Base-by-base conservation (phyloP, 257 asterid species). In the Solanum sejunctum region DNA sequence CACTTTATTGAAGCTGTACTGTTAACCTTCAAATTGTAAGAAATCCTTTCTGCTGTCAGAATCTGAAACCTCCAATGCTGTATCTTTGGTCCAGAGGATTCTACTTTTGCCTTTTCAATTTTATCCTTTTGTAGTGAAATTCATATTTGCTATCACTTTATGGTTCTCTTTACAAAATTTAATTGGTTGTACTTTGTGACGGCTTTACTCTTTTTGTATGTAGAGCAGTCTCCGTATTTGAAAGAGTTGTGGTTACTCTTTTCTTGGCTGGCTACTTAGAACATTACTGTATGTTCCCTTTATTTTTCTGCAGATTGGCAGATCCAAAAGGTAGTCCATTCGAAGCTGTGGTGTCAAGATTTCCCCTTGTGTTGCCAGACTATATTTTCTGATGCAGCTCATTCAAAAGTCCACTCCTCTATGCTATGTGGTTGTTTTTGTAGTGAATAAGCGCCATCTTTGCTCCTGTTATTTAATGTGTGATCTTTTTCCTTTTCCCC, bases 291-390 rank as follows among this genome's bases (percentile, higher is more conserved):
- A 11, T 45, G 52, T 71, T 15, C 71, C 32, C 11, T 85, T 85
- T 86, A 36, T 85, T 85, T 86, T 43, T 85, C 57, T 9, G 60
- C 95, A 95, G 98, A 60, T 93, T 95, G 87, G 87, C 75, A 52
- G 95, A 92, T 83, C 90, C 95, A 56, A 89, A 87, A 86, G 97
- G 95, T 12, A 82, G 87, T 84, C 92, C 91, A 0, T 95, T 94
- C 85, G 84, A 87, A 36, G 98, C 89, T 60, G 93, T 90, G 85
- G 97, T 91, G 85, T 89, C 95, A 61, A 91, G 87, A 57, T 94
- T 94, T 86, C 90, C 96, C 39, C 90, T 95, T 56, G 87, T 88
- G 84, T 80, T 91, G 88, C 98, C 97, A 0, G 98, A 93, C 86
- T 95, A 95, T 87, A 91, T 95, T 52, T 95, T 91, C 93, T 93